These are phyloP conservation scores for Crassisporium funariophilum DNA, from an alignment of 768 basidiomycete genomes.

Conservation along the genomic window DNA sequence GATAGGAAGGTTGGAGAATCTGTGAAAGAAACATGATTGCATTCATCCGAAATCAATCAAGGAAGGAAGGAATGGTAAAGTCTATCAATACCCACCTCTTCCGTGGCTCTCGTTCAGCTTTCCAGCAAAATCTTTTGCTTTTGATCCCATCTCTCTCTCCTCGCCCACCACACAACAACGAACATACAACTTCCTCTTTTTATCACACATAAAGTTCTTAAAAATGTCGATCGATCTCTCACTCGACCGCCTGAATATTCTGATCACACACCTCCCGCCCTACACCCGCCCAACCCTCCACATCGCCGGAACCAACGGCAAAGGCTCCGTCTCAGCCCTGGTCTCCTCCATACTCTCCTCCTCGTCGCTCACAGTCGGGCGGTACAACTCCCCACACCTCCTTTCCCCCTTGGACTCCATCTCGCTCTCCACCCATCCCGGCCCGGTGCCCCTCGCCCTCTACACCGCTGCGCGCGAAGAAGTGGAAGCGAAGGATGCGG, in stretches of 20 bases:
- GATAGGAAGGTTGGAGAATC: too few species aligned
- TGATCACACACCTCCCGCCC: constrained; percentile 56
- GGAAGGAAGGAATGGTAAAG: too few species aligned
- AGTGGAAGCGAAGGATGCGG: constrained; percentile 52
- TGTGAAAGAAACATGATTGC: too few species aligned
- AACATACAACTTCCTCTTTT: too few species aligned
- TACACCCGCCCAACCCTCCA: constrained; percentile 85
- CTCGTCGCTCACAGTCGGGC: constrained; percentile 65
- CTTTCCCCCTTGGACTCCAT: constrained; percentile 78
- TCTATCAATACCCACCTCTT: too few species aligned
- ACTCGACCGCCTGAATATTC: constrained; percentile 55
- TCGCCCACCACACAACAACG: too few species aligned
- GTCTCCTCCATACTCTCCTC: constrained; percentile 72
- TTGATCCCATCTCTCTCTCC: too few species aligned
- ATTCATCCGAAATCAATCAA: too few species aligned
- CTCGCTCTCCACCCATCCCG: constrained; percentile 59
- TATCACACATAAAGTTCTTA: too few species aligned
- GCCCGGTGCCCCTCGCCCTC: constrained; percentile 45
- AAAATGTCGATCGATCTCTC: constrained; percentile 70
- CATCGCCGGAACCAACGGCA: constrained; percentile 95
- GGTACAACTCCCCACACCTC: constrained; percentile 94
- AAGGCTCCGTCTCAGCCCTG: constrained; percentile 88
- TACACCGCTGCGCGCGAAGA: constrained; percentile 50
- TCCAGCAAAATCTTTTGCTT: too few species aligned
- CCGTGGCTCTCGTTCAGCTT: too few species aligned